phyloP scores from a whole-genome alignment of 345 rosid genomes.

The Cardiospermum halicacabum region DNA sequence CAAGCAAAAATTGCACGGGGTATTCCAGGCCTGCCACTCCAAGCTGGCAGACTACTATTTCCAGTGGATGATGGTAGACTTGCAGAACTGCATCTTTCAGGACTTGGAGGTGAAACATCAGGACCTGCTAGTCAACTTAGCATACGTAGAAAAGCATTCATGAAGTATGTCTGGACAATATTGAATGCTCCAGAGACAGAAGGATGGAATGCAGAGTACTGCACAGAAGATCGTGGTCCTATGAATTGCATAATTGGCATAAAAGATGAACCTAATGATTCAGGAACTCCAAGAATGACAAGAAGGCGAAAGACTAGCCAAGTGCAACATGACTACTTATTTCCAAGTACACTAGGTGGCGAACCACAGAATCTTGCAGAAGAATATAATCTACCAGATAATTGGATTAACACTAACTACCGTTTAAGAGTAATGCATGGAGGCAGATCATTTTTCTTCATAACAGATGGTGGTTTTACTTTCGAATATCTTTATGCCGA shows the following conservation, averaged over 20 bases:
- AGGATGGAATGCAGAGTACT: slow-evolving; percentile 76
- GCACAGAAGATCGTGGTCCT: slow-evolving; percentile 66
- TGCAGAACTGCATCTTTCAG: slow-evolving; percentile 56
- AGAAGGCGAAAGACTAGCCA: slow-evolving; percentile 46
- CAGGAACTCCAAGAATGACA: slow-evolving; percentile 32
- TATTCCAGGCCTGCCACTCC: slow-evolving; percentile 44
- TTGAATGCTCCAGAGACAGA: slow-evolving; percentile 63
- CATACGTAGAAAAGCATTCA: slow-evolving; percentile 31
- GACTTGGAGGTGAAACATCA: slow-evolving; percentile 49
- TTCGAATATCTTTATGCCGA: slow-evolving; percentile 60
- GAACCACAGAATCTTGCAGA: slow-evolving; percentile 8
- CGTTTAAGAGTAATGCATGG: slow-evolving; percentile 52
- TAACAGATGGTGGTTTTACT: slow-evolving; percentile 47
- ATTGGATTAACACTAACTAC: slow-evolving; percentile 39
- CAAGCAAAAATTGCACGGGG: slow-evolving; percentile 53
- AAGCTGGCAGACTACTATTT: slow-evolving; percentile 51
- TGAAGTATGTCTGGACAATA: slow-evolving; percentile 47
- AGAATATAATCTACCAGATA: slow-evolving; percentile 30
- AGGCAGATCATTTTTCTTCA: slow-evolving; percentile 51
- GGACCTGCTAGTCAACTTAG: slow-evolving; percentile 43
- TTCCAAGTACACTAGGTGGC: slow-evolving; percentile 21
- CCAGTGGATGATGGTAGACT: slow-evolving; percentile 67
- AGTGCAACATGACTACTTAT: slow-evolving; percentile 38
- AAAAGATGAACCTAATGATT: slow-evolving; percentile 47
- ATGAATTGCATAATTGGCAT: slow-evolving; percentile 48